Evolutionary conservation across 306 rosid species (phyloP), one percentile per base, ranked within the genome.

Genomic region (Arachis stenosperma): DNA sequence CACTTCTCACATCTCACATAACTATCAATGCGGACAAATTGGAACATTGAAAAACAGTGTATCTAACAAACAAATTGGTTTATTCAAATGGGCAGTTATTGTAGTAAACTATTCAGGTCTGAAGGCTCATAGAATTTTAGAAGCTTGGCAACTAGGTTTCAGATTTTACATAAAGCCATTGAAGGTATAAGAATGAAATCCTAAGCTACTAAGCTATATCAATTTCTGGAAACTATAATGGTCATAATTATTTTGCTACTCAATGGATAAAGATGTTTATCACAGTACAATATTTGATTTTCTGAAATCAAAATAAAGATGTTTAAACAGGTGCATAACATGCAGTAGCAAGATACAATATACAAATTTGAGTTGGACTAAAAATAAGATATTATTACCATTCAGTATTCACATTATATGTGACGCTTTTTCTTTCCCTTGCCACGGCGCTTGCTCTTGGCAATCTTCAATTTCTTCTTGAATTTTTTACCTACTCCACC

Each of bases 401-500:
- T 59, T 70, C 65, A 53, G 65, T 51, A 27, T 29, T 43, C 65
- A 61, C 83, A 54, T 83, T 75, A 91, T 71, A 91, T 94, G 67
- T 85, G 81, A 66, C 90, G 91, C 71, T 61, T 84, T 70, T 43
- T 77, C 76, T 81, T 86, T 78, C 86, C 90, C 79, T 91, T 93
- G 40, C 95, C 92, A 13, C 83, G 85, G 6, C 86, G 90, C 78
- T 81, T 89, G 60, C 80, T 76, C 81, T 87, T 94, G 3, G 95
- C 95, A 44, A 94, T 59, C 89, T 94, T 94, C 63, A 94, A 86
- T 50, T 87, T 88, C 78, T 79, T 85, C 68, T 84, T 84, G 15
- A 69, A 74, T 69, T 85, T 91, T 90, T 94, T 94, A 52, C 96
- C 88, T 13, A 94, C 59, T 60, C 88, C 89, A 55, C 96, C 96